Base-by-base conservation (phyloP, 768 basidiomycete species). In the Trametes cinnabarina region DNA sequence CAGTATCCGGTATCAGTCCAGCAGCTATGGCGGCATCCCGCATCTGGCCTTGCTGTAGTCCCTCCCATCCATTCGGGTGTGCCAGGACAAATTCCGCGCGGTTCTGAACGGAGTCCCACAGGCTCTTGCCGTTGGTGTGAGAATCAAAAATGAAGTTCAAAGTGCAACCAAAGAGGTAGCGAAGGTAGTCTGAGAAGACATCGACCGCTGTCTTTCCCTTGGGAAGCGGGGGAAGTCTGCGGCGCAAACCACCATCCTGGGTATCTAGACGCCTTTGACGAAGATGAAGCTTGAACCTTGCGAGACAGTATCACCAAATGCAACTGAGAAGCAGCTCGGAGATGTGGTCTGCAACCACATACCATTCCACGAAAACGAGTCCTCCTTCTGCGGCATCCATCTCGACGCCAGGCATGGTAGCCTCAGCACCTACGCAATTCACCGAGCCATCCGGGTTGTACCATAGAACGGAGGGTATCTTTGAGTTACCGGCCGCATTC, bases 21-120 rank as follows among this genome's bases (percentile, higher is more conserved):
- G 82, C 85, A 19, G 66, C 55, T 1, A 79, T 70, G 0, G 82
- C 82, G 1, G 85, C 85, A 22, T 68, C 67, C 3, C 85, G 78
- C 72, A 87, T 82, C 63, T 78, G 73, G 22, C 70, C 71, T 60
- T 87, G 86, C 63, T 87, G 85, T 1, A 66, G 69, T 0, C 82
- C 82, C 60, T 81, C 85, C 85, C 85, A 87, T 0, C 82, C 85
- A 61, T 86, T 86, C 4, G 85, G 85, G 61, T 86, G 85, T 1
- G 78, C 77, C 15, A 87, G 74, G 4, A 87, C 74, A 56, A 79
- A 82, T 30, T 83, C 76, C 26, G 81, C 76, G 7, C 60, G 69
- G 15, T 69, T 61, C 60, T 78, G 72, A 7, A 84, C 59, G 7
- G 75, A 76, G 8, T 64, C 66, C 82, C 81, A 84, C 3, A 84